phyloP scores from a whole-genome alignment of 179 eudicot species.

The Actinidia chinensis region DNA sequence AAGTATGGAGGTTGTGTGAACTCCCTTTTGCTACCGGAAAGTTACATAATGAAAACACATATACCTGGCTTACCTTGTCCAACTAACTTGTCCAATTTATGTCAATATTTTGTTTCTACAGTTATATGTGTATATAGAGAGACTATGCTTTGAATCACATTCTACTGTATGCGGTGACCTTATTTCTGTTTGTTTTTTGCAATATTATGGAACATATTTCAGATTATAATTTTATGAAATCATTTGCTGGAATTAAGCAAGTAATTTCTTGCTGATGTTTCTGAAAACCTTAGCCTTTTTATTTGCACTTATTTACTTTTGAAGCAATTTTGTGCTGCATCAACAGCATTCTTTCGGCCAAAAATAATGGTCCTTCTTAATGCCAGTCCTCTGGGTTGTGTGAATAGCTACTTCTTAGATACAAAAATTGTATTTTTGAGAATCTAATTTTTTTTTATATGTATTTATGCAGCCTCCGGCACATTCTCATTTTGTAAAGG shows the following conservation, averaged over 20 bases:
- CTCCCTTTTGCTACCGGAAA: too few relatives aligned
- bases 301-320: not conserved
- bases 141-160: not conserved
- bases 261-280: slow-evolving; percentile 1
- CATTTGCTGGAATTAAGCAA: not conserved
- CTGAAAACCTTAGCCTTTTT: not conserved
- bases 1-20: too few relatives aligned
- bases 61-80: too few relatives aligned
- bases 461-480: slow-evolving; percentile 51
- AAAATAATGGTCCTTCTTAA: not conserved
- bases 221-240: slow-evolving; percentile 1
- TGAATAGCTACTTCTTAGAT: not conserved
- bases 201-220: too few relatives aligned
- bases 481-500: slow-evolving; percentile 68
- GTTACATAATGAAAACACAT: too few relatives aligned
- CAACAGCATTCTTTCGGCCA: not conserved
- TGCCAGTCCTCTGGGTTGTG: not conserved
- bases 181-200: not conserved
- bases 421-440: not conserved
- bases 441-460: slow-evolving; percentile 14
- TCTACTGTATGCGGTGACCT: not conserved
- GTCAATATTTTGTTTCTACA: too few relatives aligned
- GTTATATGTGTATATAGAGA: not conserved
- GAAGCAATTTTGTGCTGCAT: not conserved
- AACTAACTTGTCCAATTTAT: too few relatives aligned